Evolutionary conservation across 441 rosid species (phyloP).

Genomic region (Populus hybrid): DNA sequence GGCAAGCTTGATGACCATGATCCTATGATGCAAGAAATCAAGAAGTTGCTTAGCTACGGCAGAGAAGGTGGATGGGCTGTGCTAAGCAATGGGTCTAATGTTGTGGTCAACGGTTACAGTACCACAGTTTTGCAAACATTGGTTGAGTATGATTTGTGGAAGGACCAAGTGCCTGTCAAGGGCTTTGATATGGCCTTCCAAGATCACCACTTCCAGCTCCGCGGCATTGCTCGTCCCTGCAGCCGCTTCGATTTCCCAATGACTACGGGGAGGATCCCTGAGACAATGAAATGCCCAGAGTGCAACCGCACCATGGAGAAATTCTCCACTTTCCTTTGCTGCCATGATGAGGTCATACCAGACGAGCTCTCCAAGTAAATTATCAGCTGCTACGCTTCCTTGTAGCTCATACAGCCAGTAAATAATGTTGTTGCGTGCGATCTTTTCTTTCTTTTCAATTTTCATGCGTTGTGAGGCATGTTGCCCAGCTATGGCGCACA

Average conservation of each 20-base stretch:
- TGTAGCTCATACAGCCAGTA: not conserved
- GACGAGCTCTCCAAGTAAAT: not conserved
- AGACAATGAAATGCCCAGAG: constrained; percentile 53
- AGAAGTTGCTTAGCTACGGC: constrained; percentile 57
- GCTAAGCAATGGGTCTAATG: constrained; percentile 42
- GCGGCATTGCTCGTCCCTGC: constrained; percentile 49
- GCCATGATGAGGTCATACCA: constrained; percentile 33
- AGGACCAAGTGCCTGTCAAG: constrained; percentile 29
- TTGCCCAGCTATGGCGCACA: no score
- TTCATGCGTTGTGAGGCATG: not conserved
- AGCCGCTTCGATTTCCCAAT: constrained; percentile 49
- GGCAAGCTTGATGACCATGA: constrained; percentile 45
- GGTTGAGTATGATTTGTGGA: constrained; percentile 46
- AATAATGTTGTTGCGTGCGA: not conserved
- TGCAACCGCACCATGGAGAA: constrained; percentile 59
- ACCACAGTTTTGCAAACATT: constrained; percentile 35
- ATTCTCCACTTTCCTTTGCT: constrained; percentile 55
- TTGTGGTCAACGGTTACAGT: constrained; percentile 51
- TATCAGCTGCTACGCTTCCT: not conserved
- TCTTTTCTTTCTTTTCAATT: no score
- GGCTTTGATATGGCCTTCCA: constrained; percentile 46
- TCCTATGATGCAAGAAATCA: constrained; percentile 52
- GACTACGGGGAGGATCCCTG: constrained; percentile 48
- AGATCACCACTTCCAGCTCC: constrained; percentile 48
- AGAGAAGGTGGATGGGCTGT: constrained; percentile 73